These are phyloP conservation scores for Neofusicoccum parvum DNA, from an alignment of 2,329 filamentous ascomycete species.

Conservation along the genomic window DNA sequence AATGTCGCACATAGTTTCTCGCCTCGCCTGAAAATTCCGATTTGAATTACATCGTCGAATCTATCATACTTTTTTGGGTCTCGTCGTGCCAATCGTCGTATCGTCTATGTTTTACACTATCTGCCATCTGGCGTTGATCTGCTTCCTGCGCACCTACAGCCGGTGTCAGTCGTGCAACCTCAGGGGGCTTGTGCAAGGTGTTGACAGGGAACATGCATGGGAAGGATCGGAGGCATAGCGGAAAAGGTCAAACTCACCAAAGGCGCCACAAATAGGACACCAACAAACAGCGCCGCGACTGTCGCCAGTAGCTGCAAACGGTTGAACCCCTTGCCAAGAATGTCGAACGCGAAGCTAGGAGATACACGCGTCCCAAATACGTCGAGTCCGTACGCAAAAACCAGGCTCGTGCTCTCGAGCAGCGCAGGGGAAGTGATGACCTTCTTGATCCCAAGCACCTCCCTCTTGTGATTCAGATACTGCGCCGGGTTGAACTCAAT, in stretches of 20 bases:
- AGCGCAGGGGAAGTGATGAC: constrained; percentile 76
- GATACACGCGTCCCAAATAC: constrained; percentile 83
- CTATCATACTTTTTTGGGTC: constrained; percentile 16
- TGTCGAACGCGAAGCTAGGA: constrained; percentile 90
- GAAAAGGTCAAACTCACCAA: constrained; percentile 66
- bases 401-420: constrained; percentile 87
- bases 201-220: constrained; percentile 27
- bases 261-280: constrained; percentile 77
- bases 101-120: constrained; percentile 30
- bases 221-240: not conserved
- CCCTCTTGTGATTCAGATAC: constrained; percentile 78
- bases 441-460: constrained; percentile 73
- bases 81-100: constrained; percentile 4
- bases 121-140: constrained; percentile 67
- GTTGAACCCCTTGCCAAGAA: constrained; percentile 90
- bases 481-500: constrained; percentile 84
- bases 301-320: constrained; percentile 84
- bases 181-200: not conserved
- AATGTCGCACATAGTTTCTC: not conserved
- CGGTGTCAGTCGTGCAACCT: constrained; percentile 21
- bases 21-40: not conserved
- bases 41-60: constrained; percentile 2
- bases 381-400: constrained; percentile 87
- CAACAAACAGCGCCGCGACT: constrained; percentile 75
- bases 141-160: constrained; percentile 59